Percentiles rank a stretch among this genome's conserved stretches.
Conservation (phyloP, 1,284 basidiomycete genomes). For the Heterobasidion occidentale region DNA sequence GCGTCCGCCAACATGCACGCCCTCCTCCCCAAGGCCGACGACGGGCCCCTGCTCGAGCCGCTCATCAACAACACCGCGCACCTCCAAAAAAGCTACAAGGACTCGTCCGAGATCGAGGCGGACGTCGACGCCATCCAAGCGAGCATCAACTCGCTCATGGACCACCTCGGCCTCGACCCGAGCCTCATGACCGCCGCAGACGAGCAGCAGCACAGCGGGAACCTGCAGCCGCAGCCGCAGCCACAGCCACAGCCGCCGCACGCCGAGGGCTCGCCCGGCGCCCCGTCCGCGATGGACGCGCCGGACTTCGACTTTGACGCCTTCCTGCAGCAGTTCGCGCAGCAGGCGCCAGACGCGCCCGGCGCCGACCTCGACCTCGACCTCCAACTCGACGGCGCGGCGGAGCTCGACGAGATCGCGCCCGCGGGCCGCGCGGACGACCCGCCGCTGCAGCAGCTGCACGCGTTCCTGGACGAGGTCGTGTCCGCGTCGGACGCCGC, state of each 20-base stretch:
- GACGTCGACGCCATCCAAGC: conserved; percentile 69
- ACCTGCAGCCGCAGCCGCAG: conserved; percentile 1
- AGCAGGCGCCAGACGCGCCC: background rate
- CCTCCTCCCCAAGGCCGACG: conserved; percentile 14
- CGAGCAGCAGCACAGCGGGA: background rate
- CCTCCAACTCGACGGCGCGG: too few relatives aligned
- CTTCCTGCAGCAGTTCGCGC: conserved; percentile 31
- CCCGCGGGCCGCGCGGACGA: conserved; percentile 13
- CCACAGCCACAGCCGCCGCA: background rate
- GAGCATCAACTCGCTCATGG: conserved; percentile 68
- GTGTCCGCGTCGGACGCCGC: conserved; percentile 10
- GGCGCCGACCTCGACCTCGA: background rate
- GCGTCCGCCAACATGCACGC: conserved; percentile 13
- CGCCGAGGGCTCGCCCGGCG: background rate
- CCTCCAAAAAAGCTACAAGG: conserved; percentile 52
- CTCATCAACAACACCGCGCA: conserved; percentile 28
- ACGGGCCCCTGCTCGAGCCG: conserved; percentile 26
- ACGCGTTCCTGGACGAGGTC: conserved; percentile 37
- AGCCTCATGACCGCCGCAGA: conserved; percentile 16
- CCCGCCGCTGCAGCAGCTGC: conserved; percentile 29
- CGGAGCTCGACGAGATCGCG: background rate
- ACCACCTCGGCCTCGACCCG: conserved; percentile 61
- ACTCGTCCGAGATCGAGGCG: conserved; percentile 57
- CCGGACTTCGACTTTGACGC: conserved; percentile 42
- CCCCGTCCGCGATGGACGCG: conserved; percentile 6